Conservation (phyloP, 2,329 filamentous ascomycete species). For the Phaeosphaeriaceae sp. region DNA sequence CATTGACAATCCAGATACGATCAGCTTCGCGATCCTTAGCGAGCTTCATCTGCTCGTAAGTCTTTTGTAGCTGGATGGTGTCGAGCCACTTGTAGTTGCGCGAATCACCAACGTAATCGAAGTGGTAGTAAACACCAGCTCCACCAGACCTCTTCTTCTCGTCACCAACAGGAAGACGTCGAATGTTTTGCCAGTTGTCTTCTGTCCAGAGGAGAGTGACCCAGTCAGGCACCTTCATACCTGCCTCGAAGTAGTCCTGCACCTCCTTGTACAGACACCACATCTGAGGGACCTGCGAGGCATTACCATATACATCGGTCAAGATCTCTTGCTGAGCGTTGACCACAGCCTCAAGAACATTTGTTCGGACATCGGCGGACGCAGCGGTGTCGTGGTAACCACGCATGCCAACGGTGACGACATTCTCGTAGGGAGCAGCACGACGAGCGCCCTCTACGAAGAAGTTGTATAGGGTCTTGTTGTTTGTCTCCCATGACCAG, state of each 20-base stretch:
- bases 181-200: slow-evolving; percentile 73
- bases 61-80: slow-evolving; percentile 69
- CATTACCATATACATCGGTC: slow-evolving; percentile 60
- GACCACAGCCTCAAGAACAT: slow-evolving; percentile 67
- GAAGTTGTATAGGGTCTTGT: slow-evolving; percentile 71
- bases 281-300: slow-evolving; percentile 67
- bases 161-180: slow-evolving; percentile 65
- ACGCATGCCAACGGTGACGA: slow-evolving; percentile 74
- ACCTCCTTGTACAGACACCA: slow-evolving; percentile 81
- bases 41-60: slow-evolving; percentile 70
- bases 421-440: slow-evolving; percentile 69
- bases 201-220: slow-evolving; percentile 73
- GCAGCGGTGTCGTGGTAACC: slow-evolving; percentile 72
- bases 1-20: slow-evolving; percentile 71
- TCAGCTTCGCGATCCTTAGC: slow-evolving; percentile 66
- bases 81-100: slow-evolving; percentile 68
- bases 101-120: slow-evolving; percentile 68
- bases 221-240: slow-evolving; percentile 68
- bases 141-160: slow-evolving; percentile 68
- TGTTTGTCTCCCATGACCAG: slow-evolving; percentile 76
- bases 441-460: slow-evolving; percentile 71
- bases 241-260: slow-evolving; percentile 71
- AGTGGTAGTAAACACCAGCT: slow-evolving; percentile 72
- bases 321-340: slow-evolving; percentile 66
- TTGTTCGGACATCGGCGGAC: slow-evolving; percentile 63